Evolutionary conservation across 2,329 filamentous ascomycete species (phyloP), one percentile per base, ranked within the genome.

Genomic region (Neonectria hederae): DNA sequence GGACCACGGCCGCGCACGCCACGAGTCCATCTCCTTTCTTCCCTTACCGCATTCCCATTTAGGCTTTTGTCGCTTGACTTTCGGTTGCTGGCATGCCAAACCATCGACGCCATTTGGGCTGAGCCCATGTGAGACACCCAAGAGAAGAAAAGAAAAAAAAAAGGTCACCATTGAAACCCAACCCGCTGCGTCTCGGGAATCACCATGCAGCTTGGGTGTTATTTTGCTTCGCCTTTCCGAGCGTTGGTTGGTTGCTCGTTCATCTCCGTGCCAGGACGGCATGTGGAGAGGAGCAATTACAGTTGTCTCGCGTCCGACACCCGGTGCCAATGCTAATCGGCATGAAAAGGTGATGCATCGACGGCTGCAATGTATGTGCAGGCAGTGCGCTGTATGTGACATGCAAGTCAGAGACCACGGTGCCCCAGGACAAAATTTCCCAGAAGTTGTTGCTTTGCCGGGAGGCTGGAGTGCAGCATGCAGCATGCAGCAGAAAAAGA

Each of bases 1-100:
- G 57, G 57, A 54, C 57, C 49, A 54, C 57, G 24, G 40, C 48
- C 48, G 48, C 17, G 43, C 14, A 17, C 45, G 26, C 45, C 38
- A 45, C 45, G 43, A 55, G 52, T 45, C 46, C 28, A 35, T 48
- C 53, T 26, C 53, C 35, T 45, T 45, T 53, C 13, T 26, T 40
- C 13, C 6, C 19, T 42, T 28, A 21, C 17, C 22, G n/a, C 19
- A n/a, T 42, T 30, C 35, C 49, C 32, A 46, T 42, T 35, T 51
- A 32, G 48, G 48, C n/a, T 51, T 51, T 51, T 51, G 28, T 32
- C 30, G 28, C 21, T 32, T 32, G 28, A 28, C n/a, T 14, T 51
- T 42, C n/a, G 24, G 48, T 32, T 32, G 48, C 26, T 7, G 26
- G 48, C 24, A 8, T 7, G 24, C 46, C 35, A 17, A 14, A 49